phyloP scores from a whole-genome alignment of 257 asterid species.

The Cinchona pubescens region DNA sequence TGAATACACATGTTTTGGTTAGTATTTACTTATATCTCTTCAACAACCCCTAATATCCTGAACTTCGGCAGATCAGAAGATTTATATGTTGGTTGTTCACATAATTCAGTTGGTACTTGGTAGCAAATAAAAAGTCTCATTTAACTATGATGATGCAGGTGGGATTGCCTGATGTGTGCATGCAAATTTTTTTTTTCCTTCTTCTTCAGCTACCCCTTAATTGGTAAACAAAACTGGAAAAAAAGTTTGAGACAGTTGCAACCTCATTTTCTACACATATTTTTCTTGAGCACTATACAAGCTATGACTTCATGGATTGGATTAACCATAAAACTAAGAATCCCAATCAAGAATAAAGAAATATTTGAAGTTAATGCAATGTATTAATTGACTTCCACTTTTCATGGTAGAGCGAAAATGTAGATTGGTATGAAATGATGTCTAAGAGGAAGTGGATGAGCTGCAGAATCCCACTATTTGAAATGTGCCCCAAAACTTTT shows the following conservation, averaged over 20 bases:
- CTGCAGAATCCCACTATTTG: neutral
- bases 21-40: too few species aligned
- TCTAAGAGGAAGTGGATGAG: neutral
- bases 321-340: too few species aligned
- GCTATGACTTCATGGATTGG: too few species aligned
- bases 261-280: neutral
- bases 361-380: neutral
- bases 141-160: slow-evolving; percentile 4
- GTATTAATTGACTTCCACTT: too few species aligned
- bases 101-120: neutral
- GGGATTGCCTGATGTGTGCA: neutral
- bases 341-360: too few species aligned
- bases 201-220: neutral
- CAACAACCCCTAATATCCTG: neutral
- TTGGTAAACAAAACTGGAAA: neutral
- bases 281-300: neutral
- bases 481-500: neutral
- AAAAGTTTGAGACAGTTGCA: neutral
- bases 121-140: neutral
- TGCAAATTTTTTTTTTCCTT: neutral
- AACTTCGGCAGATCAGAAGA: neutral
- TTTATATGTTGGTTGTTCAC: neutral
- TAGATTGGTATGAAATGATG: too few species aligned
- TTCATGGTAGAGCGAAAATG: too few species aligned
- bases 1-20: too few species aligned